Percentiles rank a stretch among this genome's conserved stretches.
Conservation (phyloP, 2,329 filamentous ascomycete genomes). For the Cladosporium colombiae region DNA sequence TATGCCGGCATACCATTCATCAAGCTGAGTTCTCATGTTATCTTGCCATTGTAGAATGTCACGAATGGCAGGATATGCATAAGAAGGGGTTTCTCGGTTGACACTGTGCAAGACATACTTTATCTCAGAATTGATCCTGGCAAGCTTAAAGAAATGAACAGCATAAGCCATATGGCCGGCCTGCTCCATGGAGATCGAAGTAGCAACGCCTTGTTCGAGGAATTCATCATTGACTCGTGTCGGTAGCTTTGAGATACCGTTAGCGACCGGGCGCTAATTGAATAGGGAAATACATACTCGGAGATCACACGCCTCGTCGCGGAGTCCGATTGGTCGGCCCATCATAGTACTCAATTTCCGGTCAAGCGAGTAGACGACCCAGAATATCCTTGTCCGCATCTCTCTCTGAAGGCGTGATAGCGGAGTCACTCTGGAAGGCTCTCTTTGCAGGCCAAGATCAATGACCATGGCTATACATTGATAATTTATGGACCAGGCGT, state of each 20-base stretch:
- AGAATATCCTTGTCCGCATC: slow-evolving; percentile 7
- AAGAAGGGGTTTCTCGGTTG: background rate
- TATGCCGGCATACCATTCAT: background rate
- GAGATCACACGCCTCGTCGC: slow-evolving; percentile 8
- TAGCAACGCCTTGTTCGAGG: background rate
- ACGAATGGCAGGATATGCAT: background rate
- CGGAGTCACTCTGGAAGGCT: background rate
- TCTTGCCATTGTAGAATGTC: slow-evolving; percentile 1
- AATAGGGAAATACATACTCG: background rate
- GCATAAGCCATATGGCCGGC: background rate
- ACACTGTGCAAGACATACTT: slow-evolving; percentile 12
- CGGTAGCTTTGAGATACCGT: background rate
- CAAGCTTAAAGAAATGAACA: background rate
- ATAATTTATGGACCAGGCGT: background rate
- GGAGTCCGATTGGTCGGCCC: background rate
- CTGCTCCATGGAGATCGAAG: background rate
- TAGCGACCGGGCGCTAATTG: background rate
- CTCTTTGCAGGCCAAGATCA: background rate
- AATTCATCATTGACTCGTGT: background rate
- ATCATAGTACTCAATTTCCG: slow-evolving; percentile 2
- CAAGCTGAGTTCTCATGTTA: background rate
- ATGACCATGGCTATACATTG: slow-evolving; percentile 7
- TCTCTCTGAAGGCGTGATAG: background rate
- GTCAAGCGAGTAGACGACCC: background rate
- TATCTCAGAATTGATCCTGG: slow-evolving; percentile 4